Percentiles rank a stretch among this genome's conserved stretches.
Conservation (phyloP, 176 grass and related monocot species). For the Hsuehochloa calcarea region DNA sequence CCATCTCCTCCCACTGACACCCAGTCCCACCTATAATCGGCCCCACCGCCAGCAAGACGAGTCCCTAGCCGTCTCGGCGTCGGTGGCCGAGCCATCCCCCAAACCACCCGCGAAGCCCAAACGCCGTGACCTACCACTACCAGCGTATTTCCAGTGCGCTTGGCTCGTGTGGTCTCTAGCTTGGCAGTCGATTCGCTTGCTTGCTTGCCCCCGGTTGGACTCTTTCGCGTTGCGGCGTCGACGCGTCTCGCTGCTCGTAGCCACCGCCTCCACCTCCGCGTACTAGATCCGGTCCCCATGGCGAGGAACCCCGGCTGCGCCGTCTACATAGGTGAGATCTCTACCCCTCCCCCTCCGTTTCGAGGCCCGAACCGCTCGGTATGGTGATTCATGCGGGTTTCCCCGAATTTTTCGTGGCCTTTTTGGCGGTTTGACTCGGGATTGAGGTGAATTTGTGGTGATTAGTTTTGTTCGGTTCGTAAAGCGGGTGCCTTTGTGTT, state of each 20-base stretch:
- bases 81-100: slow-evolving; percentile 8
- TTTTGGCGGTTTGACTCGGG: not conserved
- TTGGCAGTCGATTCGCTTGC: not conserved
- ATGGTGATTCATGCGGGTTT: not conserved
- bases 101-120: not conserved
- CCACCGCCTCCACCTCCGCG: not conserved
- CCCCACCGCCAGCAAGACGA: not conserved
- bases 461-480: not conserved
- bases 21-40: no score
- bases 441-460: not conserved
- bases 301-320: slow-evolving; percentile 61
- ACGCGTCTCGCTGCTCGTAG: not conserved
- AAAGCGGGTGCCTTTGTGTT: not conserved
- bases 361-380: not conserved
- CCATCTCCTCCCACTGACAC: not conserved
- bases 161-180: not conserved
- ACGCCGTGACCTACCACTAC: not conserved
- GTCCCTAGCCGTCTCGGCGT: not conserved
- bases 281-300: slow-evolving; percentile 49
- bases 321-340: slow-evolving; percentile 78
- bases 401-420: not conserved
- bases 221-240: slow-evolving; percentile 18
- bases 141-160: slow-evolving; percentile 1
- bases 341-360: not conserved
- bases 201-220: not conserved